Evolutionary conservation across 1,284 basidiomycete species (phyloP).

Genomic region (Melampsora larici-populina): DNA sequence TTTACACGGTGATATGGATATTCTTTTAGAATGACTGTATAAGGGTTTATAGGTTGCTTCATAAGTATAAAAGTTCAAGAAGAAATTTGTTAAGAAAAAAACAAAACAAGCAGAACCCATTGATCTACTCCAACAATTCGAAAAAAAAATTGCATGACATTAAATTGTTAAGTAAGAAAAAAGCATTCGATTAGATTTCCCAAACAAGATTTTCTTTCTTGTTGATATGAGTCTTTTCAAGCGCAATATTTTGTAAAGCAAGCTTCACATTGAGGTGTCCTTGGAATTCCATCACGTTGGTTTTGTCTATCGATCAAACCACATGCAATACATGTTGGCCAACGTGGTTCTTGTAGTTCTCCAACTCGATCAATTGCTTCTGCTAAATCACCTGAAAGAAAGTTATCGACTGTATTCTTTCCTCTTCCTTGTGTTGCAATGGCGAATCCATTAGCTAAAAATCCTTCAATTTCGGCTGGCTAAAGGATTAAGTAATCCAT

Average conservation of each 20-base stretch:
- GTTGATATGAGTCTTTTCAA: background rate
- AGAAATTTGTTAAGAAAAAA: too few relatives aligned
- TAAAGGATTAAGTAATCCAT: too few relatives aligned
- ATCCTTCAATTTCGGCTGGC: constrained; percentile 27
- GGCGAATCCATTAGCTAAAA: constrained; percentile 43
- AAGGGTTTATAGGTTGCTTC: too few relatives aligned
- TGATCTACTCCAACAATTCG: too few relatives aligned
- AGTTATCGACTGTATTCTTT: constrained; percentile 11
- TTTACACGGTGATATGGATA: too few relatives aligned
- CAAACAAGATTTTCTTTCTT: too few relatives aligned
- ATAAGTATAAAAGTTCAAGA: too few relatives aligned
- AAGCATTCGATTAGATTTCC: too few relatives aligned
- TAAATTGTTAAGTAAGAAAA: too few relatives aligned
- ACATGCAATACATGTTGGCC: constrained; percentile 30
- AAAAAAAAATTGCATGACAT: too few relatives aligned
- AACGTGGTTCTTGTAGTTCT: background rate
- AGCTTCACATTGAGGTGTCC: constrained; percentile 21
- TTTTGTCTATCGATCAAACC: constrained; percentile 26
- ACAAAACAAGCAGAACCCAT: too few relatives aligned
- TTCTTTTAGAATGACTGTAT: too few relatives aligned
- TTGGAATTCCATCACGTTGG: background rate
- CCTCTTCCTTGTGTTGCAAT: constrained; percentile 37
- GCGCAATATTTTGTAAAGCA: constrained; percentile 37
- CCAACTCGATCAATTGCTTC: constrained; percentile 15
- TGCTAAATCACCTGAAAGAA: constrained; percentile 26